phyloP scores from a whole-genome alignment of 208 protist species.

The Leishmania turanica region DNA sequence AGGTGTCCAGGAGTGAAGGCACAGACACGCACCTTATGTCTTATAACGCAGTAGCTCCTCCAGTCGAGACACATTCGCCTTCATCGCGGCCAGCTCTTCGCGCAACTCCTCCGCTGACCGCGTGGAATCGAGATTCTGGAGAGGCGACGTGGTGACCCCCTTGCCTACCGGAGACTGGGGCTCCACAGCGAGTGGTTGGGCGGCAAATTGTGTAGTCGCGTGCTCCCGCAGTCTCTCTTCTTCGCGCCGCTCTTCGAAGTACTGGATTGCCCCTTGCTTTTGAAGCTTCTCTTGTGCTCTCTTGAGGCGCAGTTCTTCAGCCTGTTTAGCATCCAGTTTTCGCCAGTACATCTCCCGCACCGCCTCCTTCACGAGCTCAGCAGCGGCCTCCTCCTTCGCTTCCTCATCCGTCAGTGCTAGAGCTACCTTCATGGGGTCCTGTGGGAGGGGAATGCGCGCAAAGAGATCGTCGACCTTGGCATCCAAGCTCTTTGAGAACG shows the following conservation, averaged over 20 bases:
- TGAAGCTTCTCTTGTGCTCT: slow-evolving; percentile 48
- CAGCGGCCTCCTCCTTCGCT: slow-evolving; percentile 52
- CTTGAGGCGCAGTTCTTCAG: slow-evolving; percentile 75
- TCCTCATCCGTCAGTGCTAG: slow-evolving; percentile 79
- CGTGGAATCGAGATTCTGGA: not conserved
- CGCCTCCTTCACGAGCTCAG: slow-evolving; percentile 76
- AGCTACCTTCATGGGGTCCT: slow-evolving; percentile 81
- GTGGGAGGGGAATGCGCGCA: slow-evolving; percentile 63
- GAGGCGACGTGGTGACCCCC: not conserved
- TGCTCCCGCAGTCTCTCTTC: slow-evolving; percentile 11
- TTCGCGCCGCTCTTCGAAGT: slow-evolving; percentile 26
- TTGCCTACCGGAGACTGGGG: not conserved
- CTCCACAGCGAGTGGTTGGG: not conserved
- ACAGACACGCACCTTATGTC: slow-evolving; percentile 5
- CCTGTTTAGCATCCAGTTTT: slow-evolving; percentile 51
- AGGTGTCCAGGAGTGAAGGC: not conserved
- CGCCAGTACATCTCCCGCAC: slow-evolving; percentile 80
- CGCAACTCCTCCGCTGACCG: slow-evolving; percentile 28
- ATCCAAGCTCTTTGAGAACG: slow-evolving; percentile 50
- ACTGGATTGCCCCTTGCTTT: slow-evolving; percentile 26
- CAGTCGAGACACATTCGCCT: slow-evolving; percentile 50
- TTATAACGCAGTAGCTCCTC: slow-evolving; percentile 51
- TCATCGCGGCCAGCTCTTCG: slow-evolving; percentile 55
- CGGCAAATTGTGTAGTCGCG: not conserved
- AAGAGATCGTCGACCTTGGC: slow-evolving; percentile 74